Conservation (phyloP, 805 yeast species). For the Barnettozyma botsteinii region DNA sequence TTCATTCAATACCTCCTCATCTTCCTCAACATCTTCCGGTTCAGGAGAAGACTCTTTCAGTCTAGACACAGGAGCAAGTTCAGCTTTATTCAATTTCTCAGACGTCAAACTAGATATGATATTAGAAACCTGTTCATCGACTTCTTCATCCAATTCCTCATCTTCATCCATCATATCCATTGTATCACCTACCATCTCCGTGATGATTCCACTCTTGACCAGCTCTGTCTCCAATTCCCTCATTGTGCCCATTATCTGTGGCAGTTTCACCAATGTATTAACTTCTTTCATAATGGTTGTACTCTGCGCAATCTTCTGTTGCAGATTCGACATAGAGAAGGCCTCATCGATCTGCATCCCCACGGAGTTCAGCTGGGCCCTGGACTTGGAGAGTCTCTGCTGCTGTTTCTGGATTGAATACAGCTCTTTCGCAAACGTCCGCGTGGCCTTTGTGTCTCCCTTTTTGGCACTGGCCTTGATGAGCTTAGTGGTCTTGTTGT, state of each 20-base stretch:
- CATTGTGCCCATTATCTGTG: conserved; percentile 77
- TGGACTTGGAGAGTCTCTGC: conserved; percentile 66
- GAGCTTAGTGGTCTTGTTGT: conserved; percentile 70
- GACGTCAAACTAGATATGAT: conserved; percentile 43
- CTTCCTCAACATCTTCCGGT: conserved; percentile 62
- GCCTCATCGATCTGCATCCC: conserved; percentile 89
- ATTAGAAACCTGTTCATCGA: conserved; percentile 57
- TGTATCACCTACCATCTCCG: conserved; percentile 92
- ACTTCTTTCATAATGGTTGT: conserved; percentile 86
- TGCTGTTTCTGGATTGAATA: conserved; percentile 69
- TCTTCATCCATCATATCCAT: conserved; percentile 65
- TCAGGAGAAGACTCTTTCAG: conserved; percentile 24
- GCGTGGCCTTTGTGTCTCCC: conserved; percentile 70
- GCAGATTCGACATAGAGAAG: conserved; percentile 76
- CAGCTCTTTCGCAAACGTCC: conserved; percentile 76
- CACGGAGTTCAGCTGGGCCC: conserved; percentile 80
- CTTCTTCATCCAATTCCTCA: conserved; percentile 63
- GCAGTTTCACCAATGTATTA: conserved; percentile 68
- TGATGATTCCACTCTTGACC: conserved; percentile 79
- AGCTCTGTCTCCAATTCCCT: conserved; percentile 81
- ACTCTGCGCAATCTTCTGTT: conserved; percentile 72
- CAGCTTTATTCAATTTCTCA: conserved; percentile 36
- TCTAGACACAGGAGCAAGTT: conserved; percentile 28
- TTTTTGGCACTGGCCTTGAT: conserved; percentile 72
- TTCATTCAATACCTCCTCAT: conserved; percentile 67